Evolutionary conservation across 164 flowering plant species (phyloP).

Genomic region (Stephania yunnanensis): DNA sequence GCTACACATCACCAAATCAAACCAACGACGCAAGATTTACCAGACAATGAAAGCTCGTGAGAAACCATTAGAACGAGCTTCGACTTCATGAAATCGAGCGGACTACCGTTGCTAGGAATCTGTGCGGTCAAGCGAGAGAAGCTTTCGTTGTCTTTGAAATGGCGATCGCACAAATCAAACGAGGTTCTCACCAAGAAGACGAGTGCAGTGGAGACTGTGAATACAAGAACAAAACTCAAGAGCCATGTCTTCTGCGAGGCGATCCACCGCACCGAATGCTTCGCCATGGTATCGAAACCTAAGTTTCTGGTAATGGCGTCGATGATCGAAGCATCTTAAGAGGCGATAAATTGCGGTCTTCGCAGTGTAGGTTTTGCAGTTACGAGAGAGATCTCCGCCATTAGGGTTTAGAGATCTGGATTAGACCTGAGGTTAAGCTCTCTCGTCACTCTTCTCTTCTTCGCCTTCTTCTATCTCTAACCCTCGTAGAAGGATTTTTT

Average conservation of each 20-base stretch:
- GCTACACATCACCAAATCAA: no score
- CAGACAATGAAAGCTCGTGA: slow-evolving; percentile 83
- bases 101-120: slow-evolving; percentile 21
- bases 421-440: background rate
- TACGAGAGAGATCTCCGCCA: background rate
- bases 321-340: background rate
- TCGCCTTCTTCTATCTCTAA: no score
- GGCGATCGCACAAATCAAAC: slow-evolving; percentile 39
- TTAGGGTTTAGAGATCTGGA: background rate
- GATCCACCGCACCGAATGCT: slow-evolving; percentile 33
- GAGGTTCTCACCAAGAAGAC: slow-evolving; percentile 41
- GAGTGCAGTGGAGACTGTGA: slow-evolving; percentile 43
- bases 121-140: slow-evolving; percentile 9
- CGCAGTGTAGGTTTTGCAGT: background rate
- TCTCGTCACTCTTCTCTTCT: no score
- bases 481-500: no score
- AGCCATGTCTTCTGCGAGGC: slow-evolving; percentile 48
- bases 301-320: background rate
- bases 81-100: slow-evolving; percentile 74
- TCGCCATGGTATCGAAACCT: slow-evolving; percentile 37
- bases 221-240: slow-evolving; percentile 32
- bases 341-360: background rate
- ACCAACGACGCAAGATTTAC: slow-evolving; percentile 24
- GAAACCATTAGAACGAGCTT: slow-evolving; percentile 79
- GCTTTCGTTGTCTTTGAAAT: background rate